phyloP scores from a whole-genome alignment of 2,329 filamentous ascomycete species.

The Alternaria atra region DNA sequence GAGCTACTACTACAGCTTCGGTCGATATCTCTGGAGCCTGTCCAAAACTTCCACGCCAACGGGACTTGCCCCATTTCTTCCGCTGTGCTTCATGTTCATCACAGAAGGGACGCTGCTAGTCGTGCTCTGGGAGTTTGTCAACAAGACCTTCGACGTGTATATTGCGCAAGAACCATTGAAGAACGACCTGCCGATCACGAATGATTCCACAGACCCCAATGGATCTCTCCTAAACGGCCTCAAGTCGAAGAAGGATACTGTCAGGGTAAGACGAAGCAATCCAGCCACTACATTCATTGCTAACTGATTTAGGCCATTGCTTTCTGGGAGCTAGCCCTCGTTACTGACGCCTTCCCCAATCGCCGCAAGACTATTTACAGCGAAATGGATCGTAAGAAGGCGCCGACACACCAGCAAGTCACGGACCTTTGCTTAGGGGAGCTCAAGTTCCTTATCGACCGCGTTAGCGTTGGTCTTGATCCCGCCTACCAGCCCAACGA shows the following conservation, averaged over 20 bases:
- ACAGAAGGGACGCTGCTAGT: constrained; percentile 71
- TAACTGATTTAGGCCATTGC: constrained; percentile 71
- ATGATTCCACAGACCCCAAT: constrained; percentile 88
- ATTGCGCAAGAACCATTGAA: constrained; percentile 84
- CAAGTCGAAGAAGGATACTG: constrained; percentile 80
- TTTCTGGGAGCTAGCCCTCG: constrained; percentile 88
- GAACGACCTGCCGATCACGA: constrained; percentile 82
- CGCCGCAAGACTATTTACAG: constrained; percentile 83
- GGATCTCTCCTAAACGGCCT: constrained; percentile 86
- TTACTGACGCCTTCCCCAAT: constrained; percentile 76
- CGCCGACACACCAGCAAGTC: constrained; percentile 83
- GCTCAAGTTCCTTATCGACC: constrained; percentile 71
- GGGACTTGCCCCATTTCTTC: constrained; percentile 66
- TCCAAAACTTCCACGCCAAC: constrained; percentile 69
- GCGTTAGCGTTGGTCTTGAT: constrained; percentile 65
- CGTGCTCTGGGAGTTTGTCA: constrained; percentile 79
- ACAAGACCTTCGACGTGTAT: constrained; percentile 80
- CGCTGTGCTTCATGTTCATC: constrained; percentile 61
- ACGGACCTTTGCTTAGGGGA: constrained; percentile 73
- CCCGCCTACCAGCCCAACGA: constrained; percentile 32
- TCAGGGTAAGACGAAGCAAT: constrained; percentile 64
- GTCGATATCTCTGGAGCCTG: constrained; percentile 78
- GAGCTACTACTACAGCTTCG: constrained; percentile 70
- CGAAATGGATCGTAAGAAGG: constrained; percentile 84
- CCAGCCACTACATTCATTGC: not conserved